A percentile compares a stretch with the other conserved stretches of the same genome.
Evolutionary conservation across 2,329 filamentous ascomycete species (phyloP).

Genomic region (Chalaropsis ovoidea): DNA sequence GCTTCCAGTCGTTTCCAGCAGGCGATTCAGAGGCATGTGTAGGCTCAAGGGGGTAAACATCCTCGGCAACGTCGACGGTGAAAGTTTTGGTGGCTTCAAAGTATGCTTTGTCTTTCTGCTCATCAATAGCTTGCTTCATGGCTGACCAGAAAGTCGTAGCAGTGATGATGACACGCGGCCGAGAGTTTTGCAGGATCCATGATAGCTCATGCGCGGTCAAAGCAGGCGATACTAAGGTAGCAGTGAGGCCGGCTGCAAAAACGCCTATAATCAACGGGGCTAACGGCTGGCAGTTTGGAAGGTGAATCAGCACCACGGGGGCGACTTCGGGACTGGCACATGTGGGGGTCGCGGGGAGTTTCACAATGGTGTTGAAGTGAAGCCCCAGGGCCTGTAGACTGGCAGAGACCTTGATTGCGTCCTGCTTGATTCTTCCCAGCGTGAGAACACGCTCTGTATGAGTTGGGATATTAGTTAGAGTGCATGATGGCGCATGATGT

Average conservation of each 20-base stretch:
- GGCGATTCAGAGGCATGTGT: slow-evolving; percentile 13
- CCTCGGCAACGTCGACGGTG: slow-evolving; percentile 37
- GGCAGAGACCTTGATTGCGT: slow-evolving; percentile 34
- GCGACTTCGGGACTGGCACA: slow-evolving; percentile 35
- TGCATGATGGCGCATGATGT: too few relatives aligned
- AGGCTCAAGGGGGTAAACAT: slow-evolving; percentile 31
- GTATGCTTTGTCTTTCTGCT: slow-evolving; percentile 32
- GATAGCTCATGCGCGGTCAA: slow-evolving; percentile 35
- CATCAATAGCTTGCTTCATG: slow-evolving; percentile 32
- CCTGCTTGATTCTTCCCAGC: slow-evolving; percentile 31
- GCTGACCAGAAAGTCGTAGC: slow-evolving; percentile 30
- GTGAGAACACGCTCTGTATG: slow-evolving; percentile 33
- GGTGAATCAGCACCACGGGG: slow-evolving; percentile 36
- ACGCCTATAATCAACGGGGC: slow-evolving; percentile 33
- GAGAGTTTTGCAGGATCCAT: slow-evolving; percentile 37
- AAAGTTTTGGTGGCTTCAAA: slow-evolving; percentile 48
- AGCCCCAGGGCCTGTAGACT: slow-evolving; percentile 34
- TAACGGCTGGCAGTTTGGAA: slow-evolving; percentile 37
- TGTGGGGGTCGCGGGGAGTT: slow-evolving; percentile 35
- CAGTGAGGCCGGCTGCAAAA: slow-evolving; percentile 36
- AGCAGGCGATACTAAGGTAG: slow-evolving; percentile 35
- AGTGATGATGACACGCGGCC: slow-evolving; percentile 35
- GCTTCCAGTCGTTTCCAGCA: slow-evolving; percentile 46
- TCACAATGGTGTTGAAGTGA: slow-evolving; percentile 31
- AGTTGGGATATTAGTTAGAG: not conserved